Percentiles rank a stretch among this genome's conserved stretches.
Conservation (phyloP, 306 rosid species). For the Hylodesmum podocarpum region DNA sequence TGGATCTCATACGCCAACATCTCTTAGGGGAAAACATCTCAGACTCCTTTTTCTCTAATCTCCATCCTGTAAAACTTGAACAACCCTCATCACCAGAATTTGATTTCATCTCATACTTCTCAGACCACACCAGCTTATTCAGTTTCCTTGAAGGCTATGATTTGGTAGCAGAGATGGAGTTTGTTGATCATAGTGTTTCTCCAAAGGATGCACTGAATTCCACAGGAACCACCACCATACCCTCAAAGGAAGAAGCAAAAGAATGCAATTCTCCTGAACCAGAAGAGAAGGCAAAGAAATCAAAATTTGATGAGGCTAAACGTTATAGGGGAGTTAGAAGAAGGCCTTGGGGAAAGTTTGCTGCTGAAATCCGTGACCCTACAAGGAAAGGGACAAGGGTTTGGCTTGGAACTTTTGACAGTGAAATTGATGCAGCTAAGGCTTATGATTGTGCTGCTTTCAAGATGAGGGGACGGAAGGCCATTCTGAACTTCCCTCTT, state of each 20-base stretch:
- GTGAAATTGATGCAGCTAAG: slow-evolving; percentile 75
- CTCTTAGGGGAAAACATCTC: slow-evolving; percentile 54
- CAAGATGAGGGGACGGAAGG: slow-evolving; percentile 77
- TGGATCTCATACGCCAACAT: slow-evolving; percentile 60
- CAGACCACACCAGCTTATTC: slow-evolving; percentile 9
- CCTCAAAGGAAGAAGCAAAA: background rate
- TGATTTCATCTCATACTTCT: slow-evolving; percentile 37
- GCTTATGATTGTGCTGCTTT: slow-evolving; percentile 91
- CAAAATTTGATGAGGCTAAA: slow-evolving; percentile 23
- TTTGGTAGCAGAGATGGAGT: slow-evolving; percentile 29
- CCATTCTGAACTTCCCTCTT: slow-evolving; percentile 72
- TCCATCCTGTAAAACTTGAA: slow-evolving; percentile 56
- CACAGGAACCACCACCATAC: background rate
- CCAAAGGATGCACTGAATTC: background rate
- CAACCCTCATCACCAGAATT: slow-evolving; percentile 37
- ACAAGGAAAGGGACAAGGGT: slow-evolving; percentile 63
- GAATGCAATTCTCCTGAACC: background rate
- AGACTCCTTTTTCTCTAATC: slow-evolving; percentile 40
- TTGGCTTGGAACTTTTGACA: slow-evolving; percentile 87
- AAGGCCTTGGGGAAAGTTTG: slow-evolving; percentile 90
- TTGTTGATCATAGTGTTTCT: background rate
- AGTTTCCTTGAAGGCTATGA: slow-evolving; percentile 22
- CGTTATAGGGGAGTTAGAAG: slow-evolving; percentile 79
- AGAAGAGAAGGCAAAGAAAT: background rate
- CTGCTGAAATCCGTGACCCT: slow-evolving; percentile 92